Evolutionary conservation across 176 grass and related monocot genomes (phyloP).

Genomic region (Chloris gayana): DNA sequence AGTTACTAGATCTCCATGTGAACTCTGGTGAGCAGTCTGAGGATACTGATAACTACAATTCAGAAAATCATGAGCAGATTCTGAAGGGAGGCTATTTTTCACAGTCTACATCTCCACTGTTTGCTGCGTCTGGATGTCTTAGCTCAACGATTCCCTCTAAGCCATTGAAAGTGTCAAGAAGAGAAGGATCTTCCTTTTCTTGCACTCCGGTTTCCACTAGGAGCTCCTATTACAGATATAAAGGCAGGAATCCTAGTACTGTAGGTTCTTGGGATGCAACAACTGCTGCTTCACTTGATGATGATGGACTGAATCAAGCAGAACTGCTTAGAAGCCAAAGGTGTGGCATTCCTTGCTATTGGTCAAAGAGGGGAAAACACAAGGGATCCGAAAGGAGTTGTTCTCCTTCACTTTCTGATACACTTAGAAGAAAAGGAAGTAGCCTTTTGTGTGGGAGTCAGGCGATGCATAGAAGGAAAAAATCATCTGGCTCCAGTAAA

Average conservation of each 20-base stretch:
- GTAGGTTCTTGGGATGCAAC: conserved; percentile 71
- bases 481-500: conserved; percentile 60
- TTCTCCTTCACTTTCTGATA: conserved; percentile 94
- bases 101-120: conserved; percentile 71
- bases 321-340: conserved; percentile 62
- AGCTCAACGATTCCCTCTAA: conserved; percentile 83
- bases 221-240: conserved; percentile 75
- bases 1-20: conserved; percentile 58
- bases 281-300: conserved; percentile 83
- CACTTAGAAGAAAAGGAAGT: conserved; percentile 89
- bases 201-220: conserved; percentile 90
- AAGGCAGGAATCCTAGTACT: conserved; percentile 62
- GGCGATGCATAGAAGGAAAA: conserved; percentile 71
- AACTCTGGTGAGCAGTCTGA: conserved; percentile 84
- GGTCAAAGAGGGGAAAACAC: conserved; percentile 69
- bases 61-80: conserved; percentile 60
- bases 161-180: conserved; percentile 66
- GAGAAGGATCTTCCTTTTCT: conserved; percentile 84
- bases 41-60: conserved; percentile 65
- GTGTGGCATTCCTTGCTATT: conserved; percentile 82
- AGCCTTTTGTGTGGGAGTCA: conserved; percentile 72
- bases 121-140: conserved; percentile 78
- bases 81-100: conserved; percentile 60
- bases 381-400: conserved; percentile 61
- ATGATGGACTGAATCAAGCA: conserved; percentile 68